Evolutionary conservation across 345 rosid genomes (phyloP).

Genomic region (Turritis glabra): DNA sequence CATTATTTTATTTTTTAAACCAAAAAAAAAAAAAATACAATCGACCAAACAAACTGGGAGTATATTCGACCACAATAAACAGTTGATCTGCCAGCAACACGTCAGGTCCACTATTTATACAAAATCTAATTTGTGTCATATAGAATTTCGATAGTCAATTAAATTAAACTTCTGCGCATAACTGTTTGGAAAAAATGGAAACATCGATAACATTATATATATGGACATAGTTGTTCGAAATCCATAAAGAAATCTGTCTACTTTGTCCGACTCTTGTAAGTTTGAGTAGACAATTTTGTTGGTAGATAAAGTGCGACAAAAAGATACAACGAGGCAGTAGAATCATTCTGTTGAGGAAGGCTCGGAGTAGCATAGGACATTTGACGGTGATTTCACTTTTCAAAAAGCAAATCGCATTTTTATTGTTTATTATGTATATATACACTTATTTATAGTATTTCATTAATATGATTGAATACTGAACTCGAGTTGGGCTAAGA

Average conservation of each 20-base stretch:
- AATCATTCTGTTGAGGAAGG: not conserved
- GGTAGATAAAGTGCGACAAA: conserved; percentile 3
- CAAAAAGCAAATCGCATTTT: not conserved
- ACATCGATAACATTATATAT: not conserved
- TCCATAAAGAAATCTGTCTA: conserved; percentile 8
- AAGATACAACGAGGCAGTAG: not conserved
- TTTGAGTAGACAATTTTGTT: not conserved
- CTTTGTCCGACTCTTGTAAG: not conserved
- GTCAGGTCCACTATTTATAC: not conserved
- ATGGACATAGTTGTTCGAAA: not conserved
- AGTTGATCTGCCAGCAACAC: not conserved
- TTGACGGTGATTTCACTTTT: conserved; percentile 16
- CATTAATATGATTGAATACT: not conserved
- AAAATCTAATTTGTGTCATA: not conserved
- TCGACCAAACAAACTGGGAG: no score
- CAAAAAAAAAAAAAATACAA: no score
- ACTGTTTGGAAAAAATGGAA: no score
- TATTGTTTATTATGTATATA: not conserved
- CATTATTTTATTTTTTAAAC: no score
- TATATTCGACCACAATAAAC: no score
- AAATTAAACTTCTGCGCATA: no score
- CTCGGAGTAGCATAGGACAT: conserved; percentile 4
- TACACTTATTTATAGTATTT: not conserved
- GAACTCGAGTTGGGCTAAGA: not conserved
- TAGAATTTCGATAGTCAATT: no score